Evolutionary conservation across 768 basidiomycete species (phyloP), one percentile per base, ranked within the genome.

Genomic region (Fibroporia radiculosa): DNA sequence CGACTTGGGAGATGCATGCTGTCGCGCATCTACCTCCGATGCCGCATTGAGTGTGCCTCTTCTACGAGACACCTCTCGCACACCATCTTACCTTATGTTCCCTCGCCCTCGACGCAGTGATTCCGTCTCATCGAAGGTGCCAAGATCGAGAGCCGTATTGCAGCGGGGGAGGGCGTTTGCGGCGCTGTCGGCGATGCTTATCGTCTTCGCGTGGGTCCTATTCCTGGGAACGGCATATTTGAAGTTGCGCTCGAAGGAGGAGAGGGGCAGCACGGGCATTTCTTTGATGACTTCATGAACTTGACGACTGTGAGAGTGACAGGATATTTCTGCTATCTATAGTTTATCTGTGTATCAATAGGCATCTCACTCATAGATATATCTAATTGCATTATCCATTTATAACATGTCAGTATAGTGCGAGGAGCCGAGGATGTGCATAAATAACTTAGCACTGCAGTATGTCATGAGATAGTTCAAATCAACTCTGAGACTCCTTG

Each of bases 201-300:
- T 84, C 8, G 52, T 72, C 13, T 60, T 56, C 37, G 75, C 80
- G 4, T 87, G 83, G 84, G 54, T 72, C 27, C 58, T 84, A 48
- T 85, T 85, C 61, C 63, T 86, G 54, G 66, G 55, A 8, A 82
- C 78, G 14, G 82, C 80, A 0, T 80, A 71, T 71, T 56, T 71
- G 42, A 74, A 72, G 51, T 61, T 84, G 46, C 70, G 78, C 26
- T 69, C 66, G 36, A 69, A 62, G 51, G 61, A 65, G 42, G 62
- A 67, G 28, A 61, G 66, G 41, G 60, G 47, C 12, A 43, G 47
- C 19, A 27, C 39, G 38, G 52, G 36, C 27, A 39, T 45, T 26
- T 19, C 40, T 11, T 24, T 20, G 26, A 36, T 10, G 25, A 25
- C 14, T n/a, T 26, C 19, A 47, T 35, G 5, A 42, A 27, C 11